Base-by-base conservation (phyloP, 2,329 filamentous ascomycete species). In the Aspergillus bombycis region DNA sequence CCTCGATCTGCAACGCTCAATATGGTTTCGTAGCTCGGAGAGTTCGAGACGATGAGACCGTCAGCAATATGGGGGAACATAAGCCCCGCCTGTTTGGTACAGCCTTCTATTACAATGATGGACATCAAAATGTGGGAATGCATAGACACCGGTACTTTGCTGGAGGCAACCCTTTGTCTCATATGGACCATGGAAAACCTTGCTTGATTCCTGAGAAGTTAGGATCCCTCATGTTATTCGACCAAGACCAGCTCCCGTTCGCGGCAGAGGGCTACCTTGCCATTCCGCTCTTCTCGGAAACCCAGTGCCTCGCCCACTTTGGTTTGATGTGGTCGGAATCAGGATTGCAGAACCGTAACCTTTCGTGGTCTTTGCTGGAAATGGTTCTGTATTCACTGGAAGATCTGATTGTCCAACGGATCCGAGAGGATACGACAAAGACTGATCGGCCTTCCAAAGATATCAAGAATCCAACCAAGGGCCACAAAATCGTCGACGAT, bases 181-280 rank as follows among this genome's bases (percentile, higher is more conserved):
- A 89, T 72, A 91, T 91, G 89, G 87, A 86, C 68, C 86, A 91
- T 72, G 88, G 91, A 78, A 90, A 91, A 74, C 86, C 90, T 57
- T 89, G 90, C 72, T 77, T 91, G 62, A 86, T 92, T 26, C 87
- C 89, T 0, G 86, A 90, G 61, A 81, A 83, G 48, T 75, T 91
- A 53, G 81, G 81, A 59, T 83, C 86, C 6, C 85, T 89, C 70
- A 83, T 86, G 54, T 81, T 87, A 66, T 89, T 89, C 67, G 86
- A 87, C 6, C 69, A 69, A 55, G 89, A 89, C 69, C 75, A 81
- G 57, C 76, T 90, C 14, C 85, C 88, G 0, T 85, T 88, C 32
- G 81, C 85, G 2, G 86, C 85, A 36, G 89, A 91, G 69, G 87
- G 88, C 3, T 91, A 90, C 71, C 80, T 92, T 41, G 88, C 86